A percentile compares a stretch with the other conserved stretches of the same genome.
Evolutionary conservation across 2,329 filamentous ascomycete genomes (phyloP).

Genomic region (Periconia digitata): DNA sequence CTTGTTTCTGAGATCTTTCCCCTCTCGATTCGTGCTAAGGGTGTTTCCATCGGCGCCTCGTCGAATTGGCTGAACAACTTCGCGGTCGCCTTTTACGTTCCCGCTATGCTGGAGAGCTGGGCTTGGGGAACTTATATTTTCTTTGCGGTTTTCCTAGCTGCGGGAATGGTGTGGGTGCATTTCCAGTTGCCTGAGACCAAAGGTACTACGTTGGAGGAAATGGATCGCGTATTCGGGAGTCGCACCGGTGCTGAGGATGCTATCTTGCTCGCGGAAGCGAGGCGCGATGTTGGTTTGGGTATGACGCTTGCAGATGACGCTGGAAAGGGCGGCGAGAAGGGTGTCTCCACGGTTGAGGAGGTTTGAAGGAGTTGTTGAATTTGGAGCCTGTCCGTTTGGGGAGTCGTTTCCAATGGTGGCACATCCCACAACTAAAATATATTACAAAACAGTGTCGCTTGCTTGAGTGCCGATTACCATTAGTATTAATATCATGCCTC

Average conservation of each 20-base stretch:
- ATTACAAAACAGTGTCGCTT: no score
- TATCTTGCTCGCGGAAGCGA: constrained; percentile 26
- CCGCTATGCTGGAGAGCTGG: constrained; percentile 37
- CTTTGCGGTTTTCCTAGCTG: constrained; percentile 35
- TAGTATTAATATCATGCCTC: no score
- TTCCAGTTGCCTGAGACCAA: constrained; percentile 33
- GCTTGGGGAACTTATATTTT: constrained; percentile 44
- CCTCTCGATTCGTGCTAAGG: constrained; percentile 41
- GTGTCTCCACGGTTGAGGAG: constrained; percentile 15
- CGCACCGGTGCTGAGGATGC: constrained; percentile 31
- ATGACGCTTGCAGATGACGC: constrained; percentile 24
- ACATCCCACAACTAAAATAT: no score
- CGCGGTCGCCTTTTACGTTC: constrained; percentile 39
- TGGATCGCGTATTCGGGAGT: constrained; percentile 31
- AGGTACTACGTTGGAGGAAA: constrained; percentile 30
- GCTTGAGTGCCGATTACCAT: no score
- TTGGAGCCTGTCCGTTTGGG: no score
- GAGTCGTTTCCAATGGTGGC: no score
- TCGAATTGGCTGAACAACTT: constrained; percentile 45
- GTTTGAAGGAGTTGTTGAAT: constrained; percentile 16
- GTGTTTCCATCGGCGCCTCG: constrained; percentile 38
- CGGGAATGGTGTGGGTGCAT: constrained; percentile 26
- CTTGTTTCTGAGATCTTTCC: constrained; percentile 40
- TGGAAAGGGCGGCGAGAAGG: constrained; percentile 24
- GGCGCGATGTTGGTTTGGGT: constrained; percentile 26